Evolutionary conservation across 768 basidiomycete genomes (phyloP), one percentile per base, ranked within the genome.

Genomic region (Lepiota venenata): DNA sequence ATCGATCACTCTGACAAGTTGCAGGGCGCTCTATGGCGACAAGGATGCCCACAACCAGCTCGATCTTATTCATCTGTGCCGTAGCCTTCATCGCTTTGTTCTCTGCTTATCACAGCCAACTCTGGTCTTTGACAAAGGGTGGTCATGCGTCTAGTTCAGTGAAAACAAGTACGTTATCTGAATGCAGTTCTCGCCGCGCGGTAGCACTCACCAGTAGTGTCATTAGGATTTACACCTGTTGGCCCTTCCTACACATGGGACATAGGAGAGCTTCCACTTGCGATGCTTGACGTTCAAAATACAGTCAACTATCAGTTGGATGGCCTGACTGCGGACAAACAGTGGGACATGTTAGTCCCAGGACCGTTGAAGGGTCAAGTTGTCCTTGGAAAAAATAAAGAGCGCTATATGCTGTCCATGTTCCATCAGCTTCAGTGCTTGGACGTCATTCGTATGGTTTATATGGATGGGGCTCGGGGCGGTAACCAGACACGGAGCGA

Each of bases 381-480:
- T 11, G 61, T 63, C 39, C 60, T 72, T 2, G 71, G 72, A 15
- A 63, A 66, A 1, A 15, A 68, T 18, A 56, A 64, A 51, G 63
- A 62, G 44, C 63, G 67, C 1, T 69, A 72, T 51, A 65, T 59
- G 15, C 58, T 71, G 12, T 68, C 73, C 35, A 61, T 72, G 21
- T 72, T 64, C 60, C 74, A 74, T 57, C 72, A 74, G 47, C 64
- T 69, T 21, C 69, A 70, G 42, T 74, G 71, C 40, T 58, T 73
- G 15, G 67, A 72, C 41, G 58, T 70, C 44, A 67, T 73, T 8
- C 72, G 72, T 7, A 59, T 2, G 61, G 62, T 29, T 59, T 65
- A 46, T 29, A 44, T 49, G n/a, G 35, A 27, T 6, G 55, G 47
- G 7, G 43, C 41, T 9, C 25, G 41, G 14, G 35, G 21, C 14